Evolutionary conservation across 176 grass and related monocot genomes (phyloP).

Genomic region (Panicum miliaceum): DNA sequence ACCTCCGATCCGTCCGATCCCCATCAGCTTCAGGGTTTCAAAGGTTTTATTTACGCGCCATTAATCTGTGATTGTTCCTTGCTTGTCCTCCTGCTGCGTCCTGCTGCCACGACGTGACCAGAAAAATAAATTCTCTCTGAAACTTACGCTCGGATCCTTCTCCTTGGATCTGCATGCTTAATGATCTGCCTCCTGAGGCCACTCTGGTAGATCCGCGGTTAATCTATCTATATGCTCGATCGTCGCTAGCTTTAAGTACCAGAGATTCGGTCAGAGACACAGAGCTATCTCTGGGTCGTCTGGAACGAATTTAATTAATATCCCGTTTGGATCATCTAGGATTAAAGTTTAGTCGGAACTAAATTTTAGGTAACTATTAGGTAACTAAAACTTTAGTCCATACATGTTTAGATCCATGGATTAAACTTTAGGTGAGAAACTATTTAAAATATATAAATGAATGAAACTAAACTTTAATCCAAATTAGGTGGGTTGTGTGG

Average conservation of each 20-base stretch:
- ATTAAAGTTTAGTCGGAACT: too few species aligned
- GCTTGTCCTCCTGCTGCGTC: neutral
- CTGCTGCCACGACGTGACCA: slow-evolving; percentile 16
- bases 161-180: slow-evolving; percentile 12
- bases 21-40: neutral
- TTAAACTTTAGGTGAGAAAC: too few species aligned
- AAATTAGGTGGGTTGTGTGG: too few species aligned
- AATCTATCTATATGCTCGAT: neutral
- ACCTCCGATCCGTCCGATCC: neutral
- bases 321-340: too few species aligned
- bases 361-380: too few species aligned
- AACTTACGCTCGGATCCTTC: neutral
- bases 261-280: slow-evolving; percentile 12
- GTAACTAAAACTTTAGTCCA: too few species aligned
- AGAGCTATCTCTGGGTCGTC: neutral
- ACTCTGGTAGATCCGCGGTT: neutral
- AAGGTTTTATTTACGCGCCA: neutral
- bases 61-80: slow-evolving; percentile 15
- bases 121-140: slow-evolving; percentile 37
- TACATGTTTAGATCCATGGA: too few species aligned
- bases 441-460: too few species aligned
- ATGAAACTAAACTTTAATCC: too few species aligned
- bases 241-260: slow-evolving; percentile 14
- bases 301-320: neutral
- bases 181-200: slow-evolving; percentile 5